Conservation (phyloP, 192 early-diverging fungal species). For the Backusella tuberculispora region DNA sequence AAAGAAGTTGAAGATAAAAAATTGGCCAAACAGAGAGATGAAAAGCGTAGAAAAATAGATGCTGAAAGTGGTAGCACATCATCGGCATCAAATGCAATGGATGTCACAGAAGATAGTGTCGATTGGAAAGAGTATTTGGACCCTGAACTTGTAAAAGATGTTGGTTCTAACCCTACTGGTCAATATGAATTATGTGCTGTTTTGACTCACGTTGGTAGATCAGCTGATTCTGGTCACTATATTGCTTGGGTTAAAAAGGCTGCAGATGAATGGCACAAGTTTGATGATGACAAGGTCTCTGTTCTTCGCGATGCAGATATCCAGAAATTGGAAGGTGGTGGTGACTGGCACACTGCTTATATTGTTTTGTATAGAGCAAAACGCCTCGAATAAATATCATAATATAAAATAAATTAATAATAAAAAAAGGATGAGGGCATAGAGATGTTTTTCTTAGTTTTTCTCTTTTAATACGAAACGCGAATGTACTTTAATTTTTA, state of each 20-base stretch:
- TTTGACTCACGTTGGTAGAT: constrained; percentile 93
- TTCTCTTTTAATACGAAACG: too few species aligned
- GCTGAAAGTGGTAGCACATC: constrained; percentile 24
- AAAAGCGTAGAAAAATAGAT: constrained; percentile 42
- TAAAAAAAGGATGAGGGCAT: too few species aligned
- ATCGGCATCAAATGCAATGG: constrained; percentile 18
- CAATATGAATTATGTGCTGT: constrained; percentile 93
- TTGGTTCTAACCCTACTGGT: constrained; percentile 85
- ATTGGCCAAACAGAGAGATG: constrained; percentile 56
- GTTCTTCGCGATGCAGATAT: constrained; percentile 86
- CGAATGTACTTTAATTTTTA: too few species aligned
- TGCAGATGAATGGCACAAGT: constrained; percentile 79
- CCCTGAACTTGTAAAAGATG: constrained; percentile 74
- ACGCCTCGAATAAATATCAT: constrained; percentile 45
- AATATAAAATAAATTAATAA: not conserved
- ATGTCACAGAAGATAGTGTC: constrained; percentile 25
- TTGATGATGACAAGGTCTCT: constrained; percentile 95
- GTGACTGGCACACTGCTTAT: constrained; percentile 87
- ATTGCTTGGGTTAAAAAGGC: constrained; percentile 93
- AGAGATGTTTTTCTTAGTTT: too few species aligned
- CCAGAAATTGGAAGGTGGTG: constrained; percentile 89
- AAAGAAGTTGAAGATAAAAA: constrained; percentile 75
- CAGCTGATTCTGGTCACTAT: constrained; percentile 93
- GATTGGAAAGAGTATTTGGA: constrained; percentile 59
- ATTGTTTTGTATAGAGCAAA: constrained; percentile 88